Percentiles rank a stretch among this genome's conserved stretches.
Evolutionary conservation across 441 rosid genomes (phyloP).

Genomic region (Jatropha multifida): DNA sequence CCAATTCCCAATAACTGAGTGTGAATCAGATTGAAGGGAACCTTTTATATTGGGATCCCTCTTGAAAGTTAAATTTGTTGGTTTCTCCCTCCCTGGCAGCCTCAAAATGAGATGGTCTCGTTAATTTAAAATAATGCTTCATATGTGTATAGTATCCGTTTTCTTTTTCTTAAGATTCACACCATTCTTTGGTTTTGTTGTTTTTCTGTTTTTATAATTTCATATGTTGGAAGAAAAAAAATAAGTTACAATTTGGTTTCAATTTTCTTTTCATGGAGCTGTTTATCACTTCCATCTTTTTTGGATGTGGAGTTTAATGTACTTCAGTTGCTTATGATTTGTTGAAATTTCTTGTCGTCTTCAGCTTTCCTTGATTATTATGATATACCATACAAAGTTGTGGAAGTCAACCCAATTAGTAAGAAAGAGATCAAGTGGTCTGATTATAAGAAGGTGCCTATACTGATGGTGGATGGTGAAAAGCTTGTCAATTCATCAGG

Average conservation of each 20-base stretch:
- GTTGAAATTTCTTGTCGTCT: background rate
- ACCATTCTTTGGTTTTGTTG: too few relatives aligned
- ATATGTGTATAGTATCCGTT: too few relatives aligned
- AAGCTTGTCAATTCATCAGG: conserved; percentile 88
- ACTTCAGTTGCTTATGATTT: background rate
- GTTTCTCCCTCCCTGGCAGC: too few relatives aligned
- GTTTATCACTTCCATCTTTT: background rate
- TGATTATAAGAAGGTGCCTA: conserved; percentile 84
- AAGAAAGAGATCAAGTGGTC: conserved; percentile 94
- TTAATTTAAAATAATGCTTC: too few relatives aligned
- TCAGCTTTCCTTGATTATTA: conserved; percentile 79
- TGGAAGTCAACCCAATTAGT: conserved; percentile 78
- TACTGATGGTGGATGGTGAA: conserved; percentile 68
- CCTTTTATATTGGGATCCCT: too few relatives aligned
- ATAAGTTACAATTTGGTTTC: too few relatives aligned
- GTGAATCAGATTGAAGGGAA: background rate
- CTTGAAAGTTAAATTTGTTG: too few relatives aligned
- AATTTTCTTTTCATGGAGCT: background rate
- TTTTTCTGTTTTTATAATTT: too few relatives aligned
- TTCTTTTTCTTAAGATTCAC: too few relatives aligned
- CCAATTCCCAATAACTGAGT: background rate
- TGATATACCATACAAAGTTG: conserved; percentile 71
- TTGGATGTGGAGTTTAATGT: background rate
- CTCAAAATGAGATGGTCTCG: too few relatives aligned
- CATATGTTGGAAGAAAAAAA: background rate